These are phyloP conservation scores for Yarrowia galli DNA, from an alignment of 1,139 yeast genomes.

Conservation along the genomic window DNA sequence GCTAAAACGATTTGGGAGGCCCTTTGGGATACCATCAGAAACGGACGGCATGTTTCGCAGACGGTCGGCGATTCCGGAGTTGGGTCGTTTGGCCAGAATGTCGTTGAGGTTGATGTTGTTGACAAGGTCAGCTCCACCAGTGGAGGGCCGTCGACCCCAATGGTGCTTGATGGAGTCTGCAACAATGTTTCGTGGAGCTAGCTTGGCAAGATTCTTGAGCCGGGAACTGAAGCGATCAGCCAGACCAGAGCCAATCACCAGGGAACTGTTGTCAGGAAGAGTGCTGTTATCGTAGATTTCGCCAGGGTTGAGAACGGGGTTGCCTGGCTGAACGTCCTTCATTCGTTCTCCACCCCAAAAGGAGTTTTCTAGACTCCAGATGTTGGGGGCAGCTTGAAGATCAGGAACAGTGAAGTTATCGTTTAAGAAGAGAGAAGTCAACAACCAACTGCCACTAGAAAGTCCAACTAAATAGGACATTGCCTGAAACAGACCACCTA, in stretches of 20 bases:
- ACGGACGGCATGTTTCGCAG: not conserved
- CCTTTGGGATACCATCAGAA: not conserved
- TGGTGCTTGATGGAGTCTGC: slow-evolving; percentile 8
- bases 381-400: slow-evolving; percentile 56
- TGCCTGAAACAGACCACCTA: slow-evolving; percentile 80
- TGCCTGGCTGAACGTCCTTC: slow-evolving; percentile 25
- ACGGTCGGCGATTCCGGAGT: slow-evolving; percentile 12
- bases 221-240: not conserved
- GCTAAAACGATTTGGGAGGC: not conserved
- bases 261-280: slow-evolving; percentile 6
- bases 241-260: slow-evolving; percentile 1
- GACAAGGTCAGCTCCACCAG: slow-evolving; percentile 2
- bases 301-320: slow-evolving; percentile 40
- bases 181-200: not conserved
- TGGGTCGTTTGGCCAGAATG: slow-evolving; percentile 4
- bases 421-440: slow-evolving; percentile 79
- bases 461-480: slow-evolving; percentile 78
- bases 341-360: slow-evolving; percentile 43
- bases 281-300: slow-evolving; percentile 24
- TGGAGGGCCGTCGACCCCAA: not conserved
- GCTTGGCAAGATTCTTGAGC: slow-evolving; percentile 9
- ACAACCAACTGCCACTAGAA: slow-evolving; percentile 87
- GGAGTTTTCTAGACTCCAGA: slow-evolving; percentile 74
- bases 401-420: slow-evolving; percentile 78
- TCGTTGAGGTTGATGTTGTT: not conserved